Evolutionary conservation across 805 yeast genomes (phyloP), one percentile per base, ranked within the genome.

Genomic region (Saturnispora ahearnii): DNA sequence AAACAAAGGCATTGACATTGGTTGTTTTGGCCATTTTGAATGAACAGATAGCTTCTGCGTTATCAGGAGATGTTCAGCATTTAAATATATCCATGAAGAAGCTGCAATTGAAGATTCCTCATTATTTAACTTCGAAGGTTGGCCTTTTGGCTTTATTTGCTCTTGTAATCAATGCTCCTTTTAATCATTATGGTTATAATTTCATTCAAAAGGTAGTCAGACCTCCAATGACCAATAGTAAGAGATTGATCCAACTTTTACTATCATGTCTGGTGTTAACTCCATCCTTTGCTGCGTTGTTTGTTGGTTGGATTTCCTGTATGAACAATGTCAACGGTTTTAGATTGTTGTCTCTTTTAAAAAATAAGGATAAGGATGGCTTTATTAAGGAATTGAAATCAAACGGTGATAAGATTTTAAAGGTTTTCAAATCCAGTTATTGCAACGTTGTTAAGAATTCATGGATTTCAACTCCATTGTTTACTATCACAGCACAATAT

Each of bases 81-180:
- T n/a, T 34, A 1, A 38, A 32, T 15, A 2, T 51, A 6, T 32
- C 8, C 2, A 10, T 48, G 7, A 59, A 65, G 24, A 58, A 55
- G 2, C 15, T 61, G 38, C 56, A 31, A 9, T 13, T 30, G 31
- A 38, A 57, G 15, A 43, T 76, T 41, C 67, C 67, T 26, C 77
- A 74, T 52, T 66, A 71, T 3, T 55, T 73, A 46, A 72, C 73
- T 36, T 58, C 63, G 30, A 78, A 73, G 60, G 69, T 80, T 37
- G 68, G 76, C 9, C 64, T 76, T 45, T 74, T 82, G 77, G 74
- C 79, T 8, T 46, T 80, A 2, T 82, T 76, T 58, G 84, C 86
- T 0, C 66, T 74, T 29, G 53, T 68, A 1, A 66, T 82, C 13
- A 73, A 74, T 26, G 76, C 86, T 0, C 88, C 88, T 7, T 63